Evolutionary conservation across 257 asterid genomes (phyloP), one percentile per base, ranked within the genome.

Genomic region (Hygrophila difformis): DNA sequence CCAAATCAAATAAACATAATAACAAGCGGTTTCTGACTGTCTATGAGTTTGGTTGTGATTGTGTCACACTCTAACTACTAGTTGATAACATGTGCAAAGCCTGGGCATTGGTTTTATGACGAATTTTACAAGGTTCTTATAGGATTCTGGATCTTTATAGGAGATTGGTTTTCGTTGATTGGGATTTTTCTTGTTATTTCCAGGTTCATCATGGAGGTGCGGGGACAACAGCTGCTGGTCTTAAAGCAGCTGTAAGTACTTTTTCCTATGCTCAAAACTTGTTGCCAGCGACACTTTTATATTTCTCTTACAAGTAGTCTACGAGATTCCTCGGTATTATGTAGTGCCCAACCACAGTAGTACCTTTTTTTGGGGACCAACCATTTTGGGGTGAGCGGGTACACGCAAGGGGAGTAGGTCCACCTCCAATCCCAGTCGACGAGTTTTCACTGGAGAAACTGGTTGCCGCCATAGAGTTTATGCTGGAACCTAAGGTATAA

Each of bases 171-270:
- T 26, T 26, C 8, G 31, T 26, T 26, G n/a, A n/a, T n/a, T n/a
- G n/a, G n/a, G n/a, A n/a, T 38, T 17, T 17, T 6, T 4, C 3
- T 5, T 19, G 3, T 19, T 9, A 60, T 44, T 60, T 24, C 24
- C 63, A 88, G 95, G 95, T 84, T 59, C 95, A 84, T 68, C 96
- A 84, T 51, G 97, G 97, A 47, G 95, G 97, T 34, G 95, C 97
- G 35, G 97, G 94, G 54, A 88, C 97, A 57, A 88, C 97, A 1
- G 97, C 96, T 31, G 95, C 97, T 12, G 93, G 97, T 48, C 94
- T 88, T 46, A 84, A 79, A 77, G 89, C 94, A 12, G 95, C 94
- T 23, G 97, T 81, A 75, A 53, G 44, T 26, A 6, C 23, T 56
- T 5, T 50, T 47, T 53, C 16, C 18, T 28, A 9, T 46, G 7